Base-by-base conservation (phyloP, 1,139 yeast genomes). In the Pichia inconspicua region DNA sequence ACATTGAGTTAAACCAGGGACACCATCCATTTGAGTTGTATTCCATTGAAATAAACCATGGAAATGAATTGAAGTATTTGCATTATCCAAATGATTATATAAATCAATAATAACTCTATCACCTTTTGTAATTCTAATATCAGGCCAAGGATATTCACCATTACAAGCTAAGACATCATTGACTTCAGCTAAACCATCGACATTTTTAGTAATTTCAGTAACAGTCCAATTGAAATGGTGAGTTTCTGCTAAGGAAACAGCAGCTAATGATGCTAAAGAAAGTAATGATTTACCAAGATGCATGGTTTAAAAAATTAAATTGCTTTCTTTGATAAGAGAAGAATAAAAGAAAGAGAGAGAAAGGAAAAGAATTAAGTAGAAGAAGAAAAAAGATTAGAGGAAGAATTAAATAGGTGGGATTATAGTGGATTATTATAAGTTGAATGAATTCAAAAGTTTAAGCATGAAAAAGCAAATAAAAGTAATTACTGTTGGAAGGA, bases 41-140 rank as follows among this genome's bases (percentile, higher is more conserved):
- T 82, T 86, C 57, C 80, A 75, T 70, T 85, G 95, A 77, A 84
- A 88, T 61, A 90, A 62, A 45, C 97, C 97, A 69, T 90, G 97
- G 78, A 86, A 87, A 67, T 90, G 97, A 60, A 90, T 68, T 7
- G 92, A 72, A 6, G 95, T 84, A 66, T 84, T 83, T 43, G 74
- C 69, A 58, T 78, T 78, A 40, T 69, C 72, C 51, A 90, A 75
- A 25, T 82, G 84, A 62, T 90, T 90, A 50, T 77, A 77, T 63
- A 88, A 68, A 60, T 82, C 75, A 36, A 88, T 69, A 47, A 80
- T 66, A 30, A 90, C 73, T n/a, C 84, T 71, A 68, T 90, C 97
- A 56, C 94, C 90, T 61, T 77, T 80, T 54, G 74, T 73, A 50
- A 86, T 85, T 41, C 78, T 71, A 52, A 90, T 70, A 17, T 75